Base-by-base conservation (phyloP, 495 filamentous ascomycete species). In the Penicillium diatomitis region DNA sequence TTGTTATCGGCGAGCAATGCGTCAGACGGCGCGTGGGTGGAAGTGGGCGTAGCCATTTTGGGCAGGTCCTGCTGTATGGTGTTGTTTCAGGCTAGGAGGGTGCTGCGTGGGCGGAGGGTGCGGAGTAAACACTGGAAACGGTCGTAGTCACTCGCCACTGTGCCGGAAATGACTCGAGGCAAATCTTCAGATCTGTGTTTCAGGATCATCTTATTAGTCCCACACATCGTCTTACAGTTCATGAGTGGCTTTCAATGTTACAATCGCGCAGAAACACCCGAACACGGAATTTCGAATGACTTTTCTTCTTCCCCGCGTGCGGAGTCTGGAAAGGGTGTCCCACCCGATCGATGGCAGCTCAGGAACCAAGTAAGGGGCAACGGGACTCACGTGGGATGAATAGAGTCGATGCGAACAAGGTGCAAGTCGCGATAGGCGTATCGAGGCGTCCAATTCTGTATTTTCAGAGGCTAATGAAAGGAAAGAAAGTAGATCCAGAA, bases 1-100 rank as follows among this genome's bases (percentile, higher is more conserved):
- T 58, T 58, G 49, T 63, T 66, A 34, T 70, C 68, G 29, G 50
- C 27, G n/a, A 37, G 48, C 40, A 48, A 44, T 41, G 51, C 54
- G 48, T 57, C 51, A 38, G 51, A 52, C 46, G 58, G 56, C n/a
- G 49, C 52, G 53, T 52, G 53, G 37, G 46, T 48, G 34, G 55
- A 46, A 36, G 58, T 47, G 44, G 56, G 40, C 32, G 53, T 55
- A 38, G 56, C 53, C 60, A 62, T 62, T 48, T 48, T 50, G 20
- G 37, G 41, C 27, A 47, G 10, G 41, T 33, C 20, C 20, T 20
- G 41, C 27, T n/a, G 31, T 12, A 8, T 9, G 32, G 32, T 32
- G 30, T 6, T 44, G 41, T 44, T 44, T 44, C 41, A 33, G 41
- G 29, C 41, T 32, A 20, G 20, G 20, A 20, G 20, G 20, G 20